A percentile compares a stretch with the other conserved stretches of the same genome.
Evolutionary conservation across 2,329 filamentous ascomycete species (phyloP).

Genomic region (Geosmithia flava): DNA sequence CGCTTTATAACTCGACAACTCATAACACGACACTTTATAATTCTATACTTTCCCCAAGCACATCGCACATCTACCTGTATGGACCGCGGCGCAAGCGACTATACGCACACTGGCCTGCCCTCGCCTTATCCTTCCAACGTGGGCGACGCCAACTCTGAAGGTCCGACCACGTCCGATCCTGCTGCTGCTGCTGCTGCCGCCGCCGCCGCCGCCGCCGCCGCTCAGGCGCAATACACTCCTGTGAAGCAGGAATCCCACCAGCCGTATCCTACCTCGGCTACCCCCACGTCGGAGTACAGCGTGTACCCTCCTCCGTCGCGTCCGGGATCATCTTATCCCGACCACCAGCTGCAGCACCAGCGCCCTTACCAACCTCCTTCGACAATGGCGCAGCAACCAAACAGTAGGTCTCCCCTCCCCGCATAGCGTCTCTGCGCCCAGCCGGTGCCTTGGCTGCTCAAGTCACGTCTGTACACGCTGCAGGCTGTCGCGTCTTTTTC

Average conservation of each 20-base stretch:
- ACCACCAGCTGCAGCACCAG: conserved; percentile 70
- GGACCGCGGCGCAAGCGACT: conserved; percentile 58
- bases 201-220: too few species aligned
- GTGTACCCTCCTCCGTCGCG: conserved; percentile 64
- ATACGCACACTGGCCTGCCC: conserved; percentile 81
- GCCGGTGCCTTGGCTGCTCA: too few species aligned
- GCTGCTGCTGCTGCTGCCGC: conserved; percentile 53
- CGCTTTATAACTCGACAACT: too few species aligned
- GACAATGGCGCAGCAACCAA: conserved; percentile 86
- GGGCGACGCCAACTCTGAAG: conserved; percentile 71
- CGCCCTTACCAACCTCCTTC: conserved; percentile 50
- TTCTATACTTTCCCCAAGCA: conserved; percentile 1
- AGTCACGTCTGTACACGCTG: too few species aligned
- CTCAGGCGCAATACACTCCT: conserved; percentile 55
- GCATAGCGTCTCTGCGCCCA: too few species aligned
- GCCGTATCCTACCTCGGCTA: conserved; percentile 60
- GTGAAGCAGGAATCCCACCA: conserved; percentile 62
- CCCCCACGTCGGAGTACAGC: conserved; percentile 81
- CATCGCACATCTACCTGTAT: conserved; percentile 25
- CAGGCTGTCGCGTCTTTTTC: too few species aligned
- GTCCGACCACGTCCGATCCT: conserved; percentile 68
- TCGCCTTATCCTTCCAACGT: conserved; percentile 56
- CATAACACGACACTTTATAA: too few species aligned
- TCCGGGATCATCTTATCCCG: conserved; percentile 66
- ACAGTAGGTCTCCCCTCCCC: conserved; percentile 61